Base-by-base conservation (phyloP, 2,329 filamentous ascomycete species). In the Xylariaceae sp. region DNA sequence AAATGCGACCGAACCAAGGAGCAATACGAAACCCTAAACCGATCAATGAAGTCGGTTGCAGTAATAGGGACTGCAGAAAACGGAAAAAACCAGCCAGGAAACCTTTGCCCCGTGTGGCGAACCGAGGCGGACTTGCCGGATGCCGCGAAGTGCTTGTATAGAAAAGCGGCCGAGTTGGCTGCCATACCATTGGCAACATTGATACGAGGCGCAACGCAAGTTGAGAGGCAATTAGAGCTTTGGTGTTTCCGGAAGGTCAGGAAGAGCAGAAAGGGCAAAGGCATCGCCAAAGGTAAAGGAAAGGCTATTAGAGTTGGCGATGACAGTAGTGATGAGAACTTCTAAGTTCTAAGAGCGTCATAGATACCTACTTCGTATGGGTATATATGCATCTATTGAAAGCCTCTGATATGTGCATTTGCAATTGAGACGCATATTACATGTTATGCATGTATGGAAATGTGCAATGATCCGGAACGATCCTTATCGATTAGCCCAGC, bases 111-210 rank as follows among this genome's bases (percentile, higher is more conserved):
- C 1, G 49, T 67, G 9, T 70, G 67, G 67, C 69, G 71, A 15
- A 69, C 53, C 5, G 63, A 69, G n/a, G 68, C 71, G 4, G 75
- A 80, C 8, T 66, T 80, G 29, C 70, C 74, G 0, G 68, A 69
- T 7, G 58, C 62, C 2, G 75, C 74, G 0, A 75, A 65, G 41
- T 58, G 61, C 0, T 73, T 80, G 43, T 78, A 76, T 55, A 64
- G 65, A 12, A 68, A 70, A 55, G 73, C 72, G 37, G 76, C 76
- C 50, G 67, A 67, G 41, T 51, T 71, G 2, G 66, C 71, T 0
- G 73, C 69, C 0, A 57, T 76, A 34, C 67, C 70, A 0, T 18
- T 73, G 4, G 46, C 48, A 8, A 69, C 65, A 9, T 59, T 77
- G 6, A 59, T 75, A 12, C 62, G 63, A 10, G 69, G 70, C 7